phyloP scores from a whole-genome alignment of 768 basidiomycete species.

The Lentinula detonsa region DNA sequence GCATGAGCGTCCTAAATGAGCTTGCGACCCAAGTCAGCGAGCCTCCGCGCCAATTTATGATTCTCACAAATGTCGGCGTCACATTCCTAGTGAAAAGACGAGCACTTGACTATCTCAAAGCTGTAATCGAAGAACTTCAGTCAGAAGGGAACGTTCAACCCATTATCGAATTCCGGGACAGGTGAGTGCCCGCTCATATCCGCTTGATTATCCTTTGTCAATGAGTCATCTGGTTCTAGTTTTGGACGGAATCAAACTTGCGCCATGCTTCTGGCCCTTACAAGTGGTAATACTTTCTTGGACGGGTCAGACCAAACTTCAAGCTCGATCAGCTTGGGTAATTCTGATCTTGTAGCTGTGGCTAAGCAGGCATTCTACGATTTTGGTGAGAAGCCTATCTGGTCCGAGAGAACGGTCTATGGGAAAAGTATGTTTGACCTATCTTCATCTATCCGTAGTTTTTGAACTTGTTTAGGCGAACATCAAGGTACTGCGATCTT shows the following conservation, averaged over 20 bases:
- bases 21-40: constrained; percentile 78
- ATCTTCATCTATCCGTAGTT: background rate
- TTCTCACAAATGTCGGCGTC: constrained; percentile 83
- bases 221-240: constrained; percentile 30
- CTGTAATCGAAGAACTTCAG: constrained; percentile 77
- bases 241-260: constrained; percentile 91
- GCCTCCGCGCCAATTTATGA: constrained; percentile 71
- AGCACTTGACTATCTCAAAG: constrained; percentile 78
- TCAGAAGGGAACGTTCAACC: constrained; percentile 70
- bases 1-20: constrained; percentile 63
- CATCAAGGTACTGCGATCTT: constrained; percentile 71
- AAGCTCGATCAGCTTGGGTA: constrained; percentile 42
- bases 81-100: constrained; percentile 77
- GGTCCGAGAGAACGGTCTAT: constrained; percentile 73
- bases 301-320: constrained; percentile 46
- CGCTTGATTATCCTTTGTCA: constrained; percentile 2
- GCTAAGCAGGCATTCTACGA: constrained; percentile 88
- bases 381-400: constrained; percentile 77
- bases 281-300: constrained; percentile 78
- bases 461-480: constrained; percentile 36
- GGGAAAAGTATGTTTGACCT: constrained; percentile 50
- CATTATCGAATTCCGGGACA: constrained; percentile 79
- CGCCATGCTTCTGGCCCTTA: constrained; percentile 84
- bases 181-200: constrained; percentile 32
- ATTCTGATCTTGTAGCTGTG: constrained; percentile 57